Evolutionary conservation across 1,284 basidiomycete genomes (phyloP).

Genomic region (Papiliotrema terrestris): DNA sequence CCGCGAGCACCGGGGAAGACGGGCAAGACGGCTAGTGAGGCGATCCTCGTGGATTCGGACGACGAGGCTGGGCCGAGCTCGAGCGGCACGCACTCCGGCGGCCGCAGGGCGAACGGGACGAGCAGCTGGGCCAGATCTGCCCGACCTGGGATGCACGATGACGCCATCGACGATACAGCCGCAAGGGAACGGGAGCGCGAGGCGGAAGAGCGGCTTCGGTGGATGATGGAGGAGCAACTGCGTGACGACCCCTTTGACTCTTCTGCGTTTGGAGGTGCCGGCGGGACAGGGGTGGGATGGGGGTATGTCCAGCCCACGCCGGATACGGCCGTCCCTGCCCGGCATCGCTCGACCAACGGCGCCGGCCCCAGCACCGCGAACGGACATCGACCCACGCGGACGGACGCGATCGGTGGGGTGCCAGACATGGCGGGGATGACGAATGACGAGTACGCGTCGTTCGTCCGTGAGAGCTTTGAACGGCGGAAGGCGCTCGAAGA

Average conservation of each 20-base stretch:
- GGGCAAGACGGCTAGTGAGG: neutral
- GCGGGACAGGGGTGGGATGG: no score
- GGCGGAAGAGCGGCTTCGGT: neutral
- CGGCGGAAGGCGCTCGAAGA: conserved; percentile 14
- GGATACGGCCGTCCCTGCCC: neutral
- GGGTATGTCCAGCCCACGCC: no score
- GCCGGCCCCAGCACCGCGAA: neutral
- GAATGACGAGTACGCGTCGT: conserved; percentile 23
- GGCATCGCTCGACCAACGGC: neutral
- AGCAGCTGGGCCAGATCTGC: neutral
- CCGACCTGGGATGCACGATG: neutral
- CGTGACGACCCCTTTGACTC: neutral
- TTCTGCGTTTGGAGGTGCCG: no score
- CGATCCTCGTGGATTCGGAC: neutral
- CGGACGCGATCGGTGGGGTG: neutral
- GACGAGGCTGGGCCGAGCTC: neutral
- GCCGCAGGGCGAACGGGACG: no score
- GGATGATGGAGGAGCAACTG: neutral
- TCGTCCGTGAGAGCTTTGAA: conserved; percentile 27
- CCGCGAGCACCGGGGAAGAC: conserved; percentile 1
- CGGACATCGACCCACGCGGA: neutral
- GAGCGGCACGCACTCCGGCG: neutral
- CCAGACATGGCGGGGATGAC: conserved; percentile 28
- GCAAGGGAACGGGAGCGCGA: neutral
- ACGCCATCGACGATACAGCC: neutral